Percentiles rank a stretch among this genome's conserved stretches.
Conservation (phyloP, 1,284 basidiomycete genomes). For the Malassezia furfur region DNA sequence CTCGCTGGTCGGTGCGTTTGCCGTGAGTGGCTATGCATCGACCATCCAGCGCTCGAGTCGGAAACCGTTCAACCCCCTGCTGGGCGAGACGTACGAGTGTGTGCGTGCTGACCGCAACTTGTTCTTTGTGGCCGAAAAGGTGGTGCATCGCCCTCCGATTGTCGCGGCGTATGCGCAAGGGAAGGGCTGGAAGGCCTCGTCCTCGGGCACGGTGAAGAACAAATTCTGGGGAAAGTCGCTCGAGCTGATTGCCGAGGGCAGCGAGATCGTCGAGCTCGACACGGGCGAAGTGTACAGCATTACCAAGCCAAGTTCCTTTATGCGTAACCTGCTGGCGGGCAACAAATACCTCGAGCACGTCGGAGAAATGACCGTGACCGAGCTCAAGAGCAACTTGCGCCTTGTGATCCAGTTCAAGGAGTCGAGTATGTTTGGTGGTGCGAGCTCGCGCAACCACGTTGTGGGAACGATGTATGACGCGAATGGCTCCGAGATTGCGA, state of each 20-base stretch:
- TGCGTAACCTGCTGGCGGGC: slow-evolving; percentile 47
- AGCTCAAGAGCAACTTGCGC: slow-evolving; percentile 29
- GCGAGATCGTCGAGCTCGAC: slow-evolving; percentile 31
- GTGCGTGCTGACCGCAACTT: slow-evolving; percentile 39
- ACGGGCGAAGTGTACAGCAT: slow-evolving; percentile 40
- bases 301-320: slow-evolving; percentile 40
- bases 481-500: slow-evolving; percentile 24
- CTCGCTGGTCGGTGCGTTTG: slow-evolving; percentile 39
- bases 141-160: slow-evolving; percentile 45
- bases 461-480: slow-evolving; percentile 38
- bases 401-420: slow-evolving; percentile 44
- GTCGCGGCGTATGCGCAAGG: slow-evolving; percentile 42
- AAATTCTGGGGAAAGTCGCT: slow-evolving; percentile 48
- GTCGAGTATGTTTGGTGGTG: slow-evolving; percentile 40
- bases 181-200: slow-evolving; percentile 37
- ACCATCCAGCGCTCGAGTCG: slow-evolving; percentile 43
- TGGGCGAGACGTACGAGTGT: slow-evolving; percentile 47
- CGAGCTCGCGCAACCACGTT: slow-evolving; percentile 32
- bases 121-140: slow-evolving; percentile 45
- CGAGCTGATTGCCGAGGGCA: slow-evolving; percentile 44
- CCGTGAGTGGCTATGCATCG: slow-evolving; percentile 40
- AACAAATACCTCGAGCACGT: slow-evolving; percentile 48
- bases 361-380: slow-evolving; percentile 41
- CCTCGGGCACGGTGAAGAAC: slow-evolving; percentile 44
- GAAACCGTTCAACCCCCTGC: slow-evolving; percentile 47